These are phyloP conservation scores for Medicago arabica DNA, from an alignment of 306 rosid species.

Conservation along the genomic window DNA sequence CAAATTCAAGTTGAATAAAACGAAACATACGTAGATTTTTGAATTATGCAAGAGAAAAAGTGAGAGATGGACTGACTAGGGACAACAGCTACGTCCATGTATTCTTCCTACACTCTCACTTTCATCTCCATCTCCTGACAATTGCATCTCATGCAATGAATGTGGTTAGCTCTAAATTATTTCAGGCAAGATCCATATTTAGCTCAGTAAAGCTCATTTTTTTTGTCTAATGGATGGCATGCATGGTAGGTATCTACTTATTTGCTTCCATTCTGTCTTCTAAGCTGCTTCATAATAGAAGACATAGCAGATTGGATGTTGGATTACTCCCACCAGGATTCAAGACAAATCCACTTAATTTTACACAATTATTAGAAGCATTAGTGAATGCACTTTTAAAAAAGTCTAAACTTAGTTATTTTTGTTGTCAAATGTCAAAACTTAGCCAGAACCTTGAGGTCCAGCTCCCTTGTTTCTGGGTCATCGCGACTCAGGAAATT, in stretches of 20 bases:
- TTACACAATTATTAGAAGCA: not conserved
- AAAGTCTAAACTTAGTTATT: not conserved
- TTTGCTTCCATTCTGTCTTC: conserved; percentile 20
- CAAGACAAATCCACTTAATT: not conserved
- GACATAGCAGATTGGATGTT: not conserved
- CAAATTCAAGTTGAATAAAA: not conserved
- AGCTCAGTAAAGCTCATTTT: conserved; percentile 30
- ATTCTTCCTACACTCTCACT: conserved; percentile 11
- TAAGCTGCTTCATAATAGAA: conserved; percentile 12
- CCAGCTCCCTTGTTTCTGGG: not conserved
- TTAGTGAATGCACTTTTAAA: not conserved
- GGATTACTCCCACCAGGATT: not conserved
- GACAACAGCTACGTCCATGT: not conserved
- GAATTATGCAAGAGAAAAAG: not conserved
- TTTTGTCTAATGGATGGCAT: conserved; percentile 4
- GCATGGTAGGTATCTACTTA: not conserved
- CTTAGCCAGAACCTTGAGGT: not conserved
- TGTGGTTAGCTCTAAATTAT: conserved; percentile 15
- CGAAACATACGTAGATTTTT: not conserved
- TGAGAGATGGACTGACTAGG: not conserved
- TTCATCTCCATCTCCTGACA: conserved; percentile 29
- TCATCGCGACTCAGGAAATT: not conserved
- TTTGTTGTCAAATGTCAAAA: not conserved
- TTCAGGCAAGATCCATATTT: conserved; percentile 48
- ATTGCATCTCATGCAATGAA: conserved; percentile 34